Evolutionary conservation across 768 basidiomycete species (phyloP), one percentile per base, ranked within the genome.

Genomic region (Paxillus ammoniavirescens): DNA sequence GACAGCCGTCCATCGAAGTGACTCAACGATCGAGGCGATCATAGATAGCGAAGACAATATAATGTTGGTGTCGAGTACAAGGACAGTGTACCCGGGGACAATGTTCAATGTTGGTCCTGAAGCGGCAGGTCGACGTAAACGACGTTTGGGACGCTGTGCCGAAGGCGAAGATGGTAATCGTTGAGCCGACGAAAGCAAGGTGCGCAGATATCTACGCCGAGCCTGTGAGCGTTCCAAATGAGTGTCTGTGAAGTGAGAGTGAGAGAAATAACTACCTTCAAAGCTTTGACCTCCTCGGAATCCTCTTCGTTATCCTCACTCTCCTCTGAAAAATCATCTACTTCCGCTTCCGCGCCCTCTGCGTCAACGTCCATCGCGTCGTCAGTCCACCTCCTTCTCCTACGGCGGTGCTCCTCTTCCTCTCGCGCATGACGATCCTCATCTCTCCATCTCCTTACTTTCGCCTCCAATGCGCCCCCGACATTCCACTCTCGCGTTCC

Each of bases 61-160:
- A 52, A 98, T 91, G 73, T 98, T 98, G 45, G 96, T 98, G 71
- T 98, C 96, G 64, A 96, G 76, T 28, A 99, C 87, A 53, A 99
- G 86, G 42, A 89, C 77, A 10, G 93, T 93, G 71, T 93, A 97
- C 2, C 96, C 96, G 3, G 91, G 80, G 6, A 90, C 74, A 59
- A 93, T 81, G 45, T 75, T 73, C 15, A 90, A 67, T 8, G 72
- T 69, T 12, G 78, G 72, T 13, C 69, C 77, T 5, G 68, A 65
- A 18, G 66, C 68, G 28, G 62, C 56, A 15, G 66, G 58, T 52
- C 68, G 69, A 30, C 67, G 62, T 37, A 66, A 36, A 52, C 57
- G 54, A 55, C 65, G 58, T 62, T 55, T 65, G 44, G 70, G 49
- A 45, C 68, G 65, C 49, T 70, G 54, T 43, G 59, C 66, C 59